These are phyloP conservation scores for Collybia sp. DNA, from an alignment of 768 basidiomycete genomes.

Conservation along the genomic window DNA sequence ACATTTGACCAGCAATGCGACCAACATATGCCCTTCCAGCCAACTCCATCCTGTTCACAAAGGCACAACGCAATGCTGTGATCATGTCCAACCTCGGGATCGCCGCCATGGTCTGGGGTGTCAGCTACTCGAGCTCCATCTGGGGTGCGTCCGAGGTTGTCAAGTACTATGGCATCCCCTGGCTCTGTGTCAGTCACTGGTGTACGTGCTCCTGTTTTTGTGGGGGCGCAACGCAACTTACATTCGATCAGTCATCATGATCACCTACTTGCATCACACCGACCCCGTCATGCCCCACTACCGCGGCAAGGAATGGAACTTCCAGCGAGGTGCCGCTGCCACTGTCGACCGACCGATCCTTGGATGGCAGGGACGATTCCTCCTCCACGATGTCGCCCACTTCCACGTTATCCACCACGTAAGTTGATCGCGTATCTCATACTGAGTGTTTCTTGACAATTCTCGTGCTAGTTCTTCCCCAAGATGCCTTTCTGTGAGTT, in stretches of 20 bases:
- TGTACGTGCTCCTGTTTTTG: conserved; percentile 24
- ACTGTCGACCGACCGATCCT: conserved; percentile 54
- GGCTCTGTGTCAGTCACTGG: conserved; percentile 50
- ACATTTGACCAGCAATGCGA: not conserved
- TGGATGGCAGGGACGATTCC: conserved; percentile 61
- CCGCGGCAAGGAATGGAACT: conserved; percentile 49
- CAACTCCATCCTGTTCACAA: conserved; percentile 43
- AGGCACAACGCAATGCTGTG: conserved; percentile 43
- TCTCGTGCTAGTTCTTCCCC: conserved; percentile 42
- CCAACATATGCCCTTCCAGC: conserved; percentile 23
- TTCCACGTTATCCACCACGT: conserved; percentile 59
- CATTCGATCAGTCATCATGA: conserved; percentile 34
- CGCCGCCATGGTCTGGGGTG: conserved; percentile 32
- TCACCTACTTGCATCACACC: conserved; percentile 60
- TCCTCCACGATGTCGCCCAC: conserved; percentile 59
- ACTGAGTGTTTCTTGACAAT: not conserved
- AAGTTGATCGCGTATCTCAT: conserved; percentile 10
- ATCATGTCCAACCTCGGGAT: conserved; percentile 52
- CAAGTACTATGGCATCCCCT: conserved; percentile 45
- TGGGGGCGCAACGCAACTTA: not conserved
- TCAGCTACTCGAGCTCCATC: conserved; percentile 24
- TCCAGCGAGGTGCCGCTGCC: conserved; percentile 53
- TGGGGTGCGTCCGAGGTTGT: conserved; percentile 33
- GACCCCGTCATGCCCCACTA: conserved; percentile 52
- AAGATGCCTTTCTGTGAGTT: not conserved